phyloP scores from a whole-genome alignment of 2,329 filamentous ascomycete genomes.

The Ceratocystiopsis sp. region DNA sequence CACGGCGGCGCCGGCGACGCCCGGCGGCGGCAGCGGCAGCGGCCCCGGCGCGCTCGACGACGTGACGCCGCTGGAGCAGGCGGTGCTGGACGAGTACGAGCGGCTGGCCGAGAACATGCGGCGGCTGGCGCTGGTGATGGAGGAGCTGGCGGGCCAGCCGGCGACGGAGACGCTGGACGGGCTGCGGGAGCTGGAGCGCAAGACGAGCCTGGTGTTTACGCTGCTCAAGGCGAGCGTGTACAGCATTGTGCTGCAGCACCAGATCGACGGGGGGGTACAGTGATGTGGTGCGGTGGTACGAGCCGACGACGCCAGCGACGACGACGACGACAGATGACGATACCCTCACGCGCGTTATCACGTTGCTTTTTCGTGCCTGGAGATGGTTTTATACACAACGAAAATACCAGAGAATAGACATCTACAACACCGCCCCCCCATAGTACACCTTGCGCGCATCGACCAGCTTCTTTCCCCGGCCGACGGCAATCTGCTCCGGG shows the following conservation, averaged over 20 bases:
- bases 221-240: slow-evolving; percentile 96
- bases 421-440: slow-evolving; percentile 52
- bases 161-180: slow-evolving; percentile 74
- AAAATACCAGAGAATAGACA: not conserved
- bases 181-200: slow-evolving; percentile 74
- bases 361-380: not conserved
- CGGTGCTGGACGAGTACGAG: slow-evolving; percentile 89
- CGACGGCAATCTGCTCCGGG: slow-evolving; percentile 78
- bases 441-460: slow-evolving; percentile 97
- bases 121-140: slow-evolving; percentile 45
- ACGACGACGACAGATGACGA: slow-evolving; percentile 1
- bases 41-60: slow-evolving; percentile 19
- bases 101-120: slow-evolving; percentile 80
- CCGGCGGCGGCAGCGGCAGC: not conserved
- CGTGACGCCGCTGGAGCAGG: slow-evolving; percentile 71
- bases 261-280: slow-evolving; percentile 58
- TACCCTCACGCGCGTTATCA: slow-evolving; percentile 7
- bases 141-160: slow-evolving; percentile 49
- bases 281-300: slow-evolving; percentile 5
- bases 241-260: slow-evolving; percentile 94
- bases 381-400: too few species aligned
- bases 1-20: not conserved
- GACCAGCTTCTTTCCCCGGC: slow-evolving; percentile 84
- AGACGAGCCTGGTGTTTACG: slow-evolving; percentile 89
- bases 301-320: not conserved